Evolutionary conservation across 345 rosid species (phyloP).

Genomic region (Nasturtium officinale): DNA sequence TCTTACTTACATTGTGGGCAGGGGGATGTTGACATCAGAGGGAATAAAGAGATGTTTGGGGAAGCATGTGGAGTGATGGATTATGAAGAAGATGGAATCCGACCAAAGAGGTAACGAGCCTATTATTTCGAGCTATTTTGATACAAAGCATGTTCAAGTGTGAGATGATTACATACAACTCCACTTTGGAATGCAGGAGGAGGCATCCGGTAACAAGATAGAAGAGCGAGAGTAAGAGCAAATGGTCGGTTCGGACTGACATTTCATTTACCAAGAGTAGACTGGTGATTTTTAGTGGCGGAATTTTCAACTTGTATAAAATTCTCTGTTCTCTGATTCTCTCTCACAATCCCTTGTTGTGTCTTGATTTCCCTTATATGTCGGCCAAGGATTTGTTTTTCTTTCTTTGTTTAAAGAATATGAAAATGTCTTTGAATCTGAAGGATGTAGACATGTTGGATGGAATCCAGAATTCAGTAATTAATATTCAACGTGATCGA

Average conservation of each 20-base stretch:
- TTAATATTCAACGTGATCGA: not conserved
- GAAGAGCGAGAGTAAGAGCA: slow-evolving; percentile 3
- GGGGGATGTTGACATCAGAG: slow-evolving; percentile 86
- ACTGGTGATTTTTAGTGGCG: not conserved
- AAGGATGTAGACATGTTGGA: not conserved
- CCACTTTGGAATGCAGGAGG: slow-evolving; percentile 33
- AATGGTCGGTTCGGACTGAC: not conserved
- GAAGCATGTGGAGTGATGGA: slow-evolving; percentile 99
- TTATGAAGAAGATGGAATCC: slow-evolving; percentile 85
- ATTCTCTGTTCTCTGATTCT: not conserved
- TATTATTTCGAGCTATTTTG: not conserved
- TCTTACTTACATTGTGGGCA: slow-evolving; percentile 99
- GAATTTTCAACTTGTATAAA: not conserved
- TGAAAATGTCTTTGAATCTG: not conserved
- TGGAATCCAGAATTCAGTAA: not conserved
- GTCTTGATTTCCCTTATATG: not conserved
- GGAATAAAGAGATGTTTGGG: slow-evolving; percentile 87
- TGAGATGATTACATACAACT: slow-evolving; percentile 9
- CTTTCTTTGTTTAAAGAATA: too few species aligned
- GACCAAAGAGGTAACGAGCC: slow-evolving; percentile 82
- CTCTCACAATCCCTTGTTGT: not conserved
- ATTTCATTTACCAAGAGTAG: slow-evolving; percentile 4
- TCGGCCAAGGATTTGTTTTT: too few species aligned
- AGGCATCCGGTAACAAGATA: slow-evolving; percentile 37
- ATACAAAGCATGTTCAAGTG: slow-evolving; percentile 10